Base-by-base conservation (phyloP, 805 yeast genomes). In the Metschnikowia noctiluminum region DNA sequence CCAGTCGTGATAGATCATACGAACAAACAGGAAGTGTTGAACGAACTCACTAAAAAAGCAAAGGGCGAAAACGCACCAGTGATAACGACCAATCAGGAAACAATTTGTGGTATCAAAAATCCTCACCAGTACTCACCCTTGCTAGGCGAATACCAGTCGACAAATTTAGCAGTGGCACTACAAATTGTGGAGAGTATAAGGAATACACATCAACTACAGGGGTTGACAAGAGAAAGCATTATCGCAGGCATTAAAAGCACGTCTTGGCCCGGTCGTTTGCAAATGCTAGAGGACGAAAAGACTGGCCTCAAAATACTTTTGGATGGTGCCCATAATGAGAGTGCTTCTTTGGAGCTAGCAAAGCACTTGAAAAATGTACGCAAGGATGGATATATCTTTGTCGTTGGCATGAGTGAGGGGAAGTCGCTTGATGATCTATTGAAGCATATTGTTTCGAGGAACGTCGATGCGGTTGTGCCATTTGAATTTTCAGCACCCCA, bases 241-340 rank as follows among this genome's bases (percentile, higher is more conserved):
- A 54, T 62, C 5, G 53, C 59, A 7, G 96, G 97, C 0, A 65
- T 91, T 0, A 43, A 58, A 1, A 45, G 55, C 0, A 84, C 90
- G 0, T 53, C 56, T 8, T 91, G 98, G 98, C 96, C 96, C 0
- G 98, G 97, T 0, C 70, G 99, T 51, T 68, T 94, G 45, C 96
- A 94, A 59, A 49, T 59, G 1, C 44, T 66, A 1, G 43, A 44
- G 1, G 57, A 62, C 21, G 43, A 63, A 2, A 55, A 63, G 1
- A 44, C 73, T 1, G 58, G 56, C 7, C 49, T 49, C 0, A 53
- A 58, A 1, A 64, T 82, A 0, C 65, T 94, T 4, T 60, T 94
- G 2, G 98, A 92, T 67, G 98, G 98, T 2, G 97, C 98, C 0
- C 98, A 94, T 63, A 94, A 94, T 62, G 82, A 81, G 6, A 81